Percentiles rank a stretch among this genome's conserved stretches.
These are phyloP conservation scores for Pseudocercospora eumusae DNA, from an alignment of 2,329 filamentous ascomycete species.

Conservation along the genomic window DNA sequence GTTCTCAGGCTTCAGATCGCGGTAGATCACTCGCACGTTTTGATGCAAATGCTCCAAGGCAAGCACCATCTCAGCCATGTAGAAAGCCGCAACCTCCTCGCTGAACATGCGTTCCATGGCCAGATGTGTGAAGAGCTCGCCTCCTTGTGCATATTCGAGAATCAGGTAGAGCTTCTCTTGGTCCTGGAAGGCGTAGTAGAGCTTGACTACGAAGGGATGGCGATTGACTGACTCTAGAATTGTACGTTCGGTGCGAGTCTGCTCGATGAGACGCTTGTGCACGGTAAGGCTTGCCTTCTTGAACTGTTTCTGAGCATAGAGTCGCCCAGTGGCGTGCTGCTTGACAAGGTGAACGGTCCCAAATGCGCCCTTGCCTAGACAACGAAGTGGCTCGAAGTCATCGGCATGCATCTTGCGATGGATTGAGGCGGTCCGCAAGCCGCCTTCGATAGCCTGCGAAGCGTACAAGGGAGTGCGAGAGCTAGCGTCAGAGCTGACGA, in stretches of 20 bases:
- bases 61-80: constrained; percentile 97
- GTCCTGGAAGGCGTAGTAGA: constrained; percentile 98
- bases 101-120: constrained; percentile 93
- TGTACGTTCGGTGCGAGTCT: constrained; percentile 93
- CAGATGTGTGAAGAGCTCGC: constrained; percentile 94
- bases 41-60: constrained; percentile 92
- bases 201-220: constrained; percentile 95
- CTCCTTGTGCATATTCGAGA: constrained; percentile 94
- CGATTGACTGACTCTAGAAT: constrained; percentile 95
- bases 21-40: constrained; percentile 90
- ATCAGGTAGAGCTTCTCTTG: constrained; percentile 97
- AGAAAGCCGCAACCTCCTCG: constrained; percentile 86
- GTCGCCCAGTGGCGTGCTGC: constrained; percentile 79
- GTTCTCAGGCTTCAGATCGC: constrained; percentile 96
- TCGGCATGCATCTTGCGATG: constrained; percentile 82
- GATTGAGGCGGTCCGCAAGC: constrained; percentile 55
- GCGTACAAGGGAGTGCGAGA: constrained; percentile 40
- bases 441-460: constrained; percentile 53
- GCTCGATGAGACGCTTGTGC: constrained; percentile 92
- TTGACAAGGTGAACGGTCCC: constrained; percentile 93
- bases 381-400: constrained; percentile 88
- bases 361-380: constrained; percentile 93
- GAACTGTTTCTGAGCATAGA: constrained; percentile 98
- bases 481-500: constrained; percentile 65
- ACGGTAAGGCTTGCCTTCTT: constrained; percentile 94